Base-by-base conservation (phyloP, 768 basidiomycete genomes). In the Mycena venus region DNA sequence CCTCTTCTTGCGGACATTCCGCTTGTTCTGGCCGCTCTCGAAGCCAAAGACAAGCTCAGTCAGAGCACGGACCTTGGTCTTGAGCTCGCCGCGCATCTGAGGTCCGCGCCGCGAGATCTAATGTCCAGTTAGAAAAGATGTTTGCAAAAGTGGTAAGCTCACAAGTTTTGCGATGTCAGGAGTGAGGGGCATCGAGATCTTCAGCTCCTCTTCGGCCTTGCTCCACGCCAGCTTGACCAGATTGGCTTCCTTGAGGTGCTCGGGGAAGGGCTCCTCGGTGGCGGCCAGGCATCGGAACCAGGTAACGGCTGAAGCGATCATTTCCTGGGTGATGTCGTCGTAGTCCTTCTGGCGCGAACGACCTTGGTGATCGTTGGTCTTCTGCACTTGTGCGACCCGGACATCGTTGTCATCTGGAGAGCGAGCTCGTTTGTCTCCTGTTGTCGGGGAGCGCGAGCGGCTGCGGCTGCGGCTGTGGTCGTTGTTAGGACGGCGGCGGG, bases 21-120 rank as follows among this genome's bases (percentile, higher is more conserved):
- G 72, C 34, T 51, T 61, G 31, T 76, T 77, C 6, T 68, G 67
- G 15, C 79, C 80, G 47, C 72, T 79, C 25, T 75, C 56, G 49
- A 81, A 82, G 15, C 78, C 75, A 34, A 77, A 80, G 9, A 73
- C 40, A 6, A 73, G 60, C 42, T 80, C 78, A 1, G 77, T 72
- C n/a, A 81, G 47, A 0, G 62, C 21, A 2, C 63, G 29, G 2
- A 73, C 64, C 68, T 78, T 78, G 5, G 75, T 61, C 63, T 81
- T 81, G 31, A 78, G 68, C 58, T 79, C 78, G 7, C 80, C 76
- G 6, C 76, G 75, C 23, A 78, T 62, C 40, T 82, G 81, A 2
- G 73, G 65, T 1, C 76, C 79, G 34, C 78, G 77, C 15, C 59
- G 40, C 10, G 73, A 27, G 34, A 78, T 75, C 75, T 78, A 27